Percentiles rank a stretch among this genome's conserved stretches.
Evolutionary conservation across 2,329 filamentous ascomycete genomes (phyloP).

Genomic region (Coleophoma cylindrospora): DNA sequence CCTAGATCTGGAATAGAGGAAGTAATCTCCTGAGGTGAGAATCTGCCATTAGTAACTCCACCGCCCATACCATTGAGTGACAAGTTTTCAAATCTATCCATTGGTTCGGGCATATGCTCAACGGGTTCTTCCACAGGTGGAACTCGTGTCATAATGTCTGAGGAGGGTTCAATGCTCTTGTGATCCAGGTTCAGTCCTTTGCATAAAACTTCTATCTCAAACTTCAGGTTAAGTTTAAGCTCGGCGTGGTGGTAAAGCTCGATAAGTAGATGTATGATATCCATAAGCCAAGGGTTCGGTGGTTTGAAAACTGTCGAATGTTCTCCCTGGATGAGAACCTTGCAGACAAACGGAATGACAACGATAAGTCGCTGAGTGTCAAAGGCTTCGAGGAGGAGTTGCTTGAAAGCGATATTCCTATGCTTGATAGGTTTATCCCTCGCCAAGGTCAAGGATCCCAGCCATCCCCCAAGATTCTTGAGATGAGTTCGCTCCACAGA

Average conservation of each 20-base stretch:
- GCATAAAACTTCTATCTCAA: conserved; percentile 96
- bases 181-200: conserved; percentile 89
- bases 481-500: conserved; percentile 80
- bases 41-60: conserved; percentile 61
- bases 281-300: conserved; percentile 97
- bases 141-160: conserved; percentile 75
- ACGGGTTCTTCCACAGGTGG: conserved; percentile 56
- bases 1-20: conserved; percentile 81
- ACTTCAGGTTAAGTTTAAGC: conserved; percentile 93
- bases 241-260: conserved; percentile 93
- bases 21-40: conserved; percentile 73
- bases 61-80: conserved; percentile 70
- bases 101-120: conserved; percentile 52
- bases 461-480: conserved; percentile 91
- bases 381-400: conserved; percentile 87
- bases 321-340: conserved; percentile 80
- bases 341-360: conserved; percentile 96
- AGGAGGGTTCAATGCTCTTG: conserved; percentile 83
- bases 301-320: conserved; percentile 86
- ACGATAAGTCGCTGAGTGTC: conserved; percentile 88
- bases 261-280: conserved; percentile 84
- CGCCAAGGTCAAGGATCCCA: conserved; percentile 87
- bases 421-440: conserved; percentile 94
- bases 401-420: conserved; percentile 95
- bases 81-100: conserved; percentile 81